Evolutionary conservation across 192 early-diverging fungal species (phyloP), one percentile per base, ranked within the genome.

Genomic region (Diversispora eburnea): DNA sequence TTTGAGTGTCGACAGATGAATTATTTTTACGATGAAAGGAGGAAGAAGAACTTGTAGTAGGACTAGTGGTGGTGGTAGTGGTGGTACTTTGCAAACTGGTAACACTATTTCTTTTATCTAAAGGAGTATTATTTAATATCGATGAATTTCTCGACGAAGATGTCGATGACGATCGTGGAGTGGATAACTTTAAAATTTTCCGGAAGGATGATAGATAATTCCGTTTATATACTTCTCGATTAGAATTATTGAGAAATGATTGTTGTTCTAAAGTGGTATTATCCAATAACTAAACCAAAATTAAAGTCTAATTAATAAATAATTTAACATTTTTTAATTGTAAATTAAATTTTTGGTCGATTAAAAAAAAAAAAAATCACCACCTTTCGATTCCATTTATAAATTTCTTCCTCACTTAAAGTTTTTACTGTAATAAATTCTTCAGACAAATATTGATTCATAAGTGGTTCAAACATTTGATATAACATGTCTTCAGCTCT

Each of bases 371-470:
- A 12, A 63, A 42, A 10, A 63, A 43, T n/a, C 43, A 41, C 43
- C 39, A 89, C 90, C 84, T 85, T 75, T 49, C 87, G 84, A 52
- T 87, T 87, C 86, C 91, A 92, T 74, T 88, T 87, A 22, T 87
- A 83, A 70, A 94, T 80, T 62, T 89, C 81, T 22, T 78, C 73
- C 22, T 88, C 83, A 69, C 86, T 91, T 8, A 78, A 75, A 56
- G 80, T 75, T 48, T 80, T 76, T 66, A 91, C 79, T 79, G 90
- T 82, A 42, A 88, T 80, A 57, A 89, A 42, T 78, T 94, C 93
- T 64, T 84, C 77, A 42, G 85, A 81, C 10, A 94, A 77, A 76
- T 93, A 94, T 64, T 79, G 84, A 17, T 87, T 84, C 66, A 89
- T 78, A 70, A 90, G 89, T 8, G 88, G 87, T 48, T 82, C 83